Conservation (phyloP, 257 asterid species). For the Coffea canephora region DNA sequence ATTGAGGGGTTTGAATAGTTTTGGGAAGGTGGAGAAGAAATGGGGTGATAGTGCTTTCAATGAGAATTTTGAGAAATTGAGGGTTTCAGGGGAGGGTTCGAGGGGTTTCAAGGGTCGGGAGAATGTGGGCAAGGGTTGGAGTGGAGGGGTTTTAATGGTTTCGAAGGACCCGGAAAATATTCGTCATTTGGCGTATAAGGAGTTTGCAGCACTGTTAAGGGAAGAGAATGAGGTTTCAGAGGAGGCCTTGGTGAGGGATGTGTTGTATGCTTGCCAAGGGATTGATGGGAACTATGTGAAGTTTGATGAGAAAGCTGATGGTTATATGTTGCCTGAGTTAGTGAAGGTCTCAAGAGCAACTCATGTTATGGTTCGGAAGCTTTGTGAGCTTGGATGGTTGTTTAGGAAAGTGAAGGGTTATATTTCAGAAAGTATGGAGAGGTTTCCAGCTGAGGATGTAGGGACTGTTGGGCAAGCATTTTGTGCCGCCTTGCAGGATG, state of each 20-base stretch:
- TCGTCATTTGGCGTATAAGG: conserved; percentile 81
- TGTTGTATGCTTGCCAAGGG: conserved; percentile 93
- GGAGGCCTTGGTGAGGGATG: conserved; percentile 87
- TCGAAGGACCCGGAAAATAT: conserved; percentile 78
- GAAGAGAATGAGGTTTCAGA: conserved; percentile 88
- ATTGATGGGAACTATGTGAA: conserved; percentile 80
- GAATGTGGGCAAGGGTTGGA: conserved; percentile 48
- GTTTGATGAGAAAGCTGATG: conserved; percentile 67
- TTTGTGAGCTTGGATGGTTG: conserved; percentile 93
- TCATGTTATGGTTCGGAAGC: conserved; percentile 64
- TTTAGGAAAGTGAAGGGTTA: conserved; percentile 86
- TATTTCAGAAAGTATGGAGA: conserved; percentile 63
- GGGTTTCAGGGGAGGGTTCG: conserved; percentile 38
- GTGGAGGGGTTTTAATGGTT: conserved; percentile 79
- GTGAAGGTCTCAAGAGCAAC: conserved; percentile 70
- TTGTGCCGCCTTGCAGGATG: conserved; percentile 96
- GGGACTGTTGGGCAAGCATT: conserved; percentile 99
- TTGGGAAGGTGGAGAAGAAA: conserved; percentile 36
- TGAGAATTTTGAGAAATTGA: conserved; percentile 40
- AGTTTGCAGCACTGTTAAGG: conserved; percentile 61
- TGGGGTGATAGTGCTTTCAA: conserved; percentile 31
- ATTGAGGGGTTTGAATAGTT: conserved; percentile 29
- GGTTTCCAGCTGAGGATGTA: conserved; percentile 76
- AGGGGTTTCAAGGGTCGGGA: conserved; percentile 45
- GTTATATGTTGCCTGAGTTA: conserved; percentile 58